phyloP scores from a whole-genome alignment of 371 early-diverging fungal genomes.

The Rhizopus arrhizus region DNA sequence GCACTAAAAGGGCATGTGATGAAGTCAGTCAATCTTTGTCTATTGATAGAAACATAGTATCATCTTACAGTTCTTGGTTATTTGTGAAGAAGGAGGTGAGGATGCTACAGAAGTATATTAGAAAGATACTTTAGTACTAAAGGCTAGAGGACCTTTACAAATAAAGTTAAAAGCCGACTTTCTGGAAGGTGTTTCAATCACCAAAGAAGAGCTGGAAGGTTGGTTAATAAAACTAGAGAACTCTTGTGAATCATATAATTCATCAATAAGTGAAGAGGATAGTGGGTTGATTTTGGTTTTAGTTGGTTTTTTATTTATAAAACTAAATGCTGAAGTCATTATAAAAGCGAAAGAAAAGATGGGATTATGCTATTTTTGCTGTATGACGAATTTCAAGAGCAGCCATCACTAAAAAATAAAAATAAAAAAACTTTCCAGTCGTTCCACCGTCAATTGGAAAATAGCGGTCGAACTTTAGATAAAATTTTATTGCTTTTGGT shows the following conservation, averaged over 20 bases:
- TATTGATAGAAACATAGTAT: too few relatives aligned
- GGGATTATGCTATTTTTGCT: too few relatives aligned
- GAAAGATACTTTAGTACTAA: not conserved
- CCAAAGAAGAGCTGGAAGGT: not conserved
- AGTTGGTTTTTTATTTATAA: not conserved
- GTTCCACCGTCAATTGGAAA: too few relatives aligned
- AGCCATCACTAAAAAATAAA: too few relatives aligned
- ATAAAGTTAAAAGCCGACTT: too few relatives aligned
- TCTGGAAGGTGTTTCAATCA: not conserved
- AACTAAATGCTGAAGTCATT: conserved; percentile 4
- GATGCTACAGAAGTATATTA: not conserved
- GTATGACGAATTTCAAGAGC: too few relatives aligned
- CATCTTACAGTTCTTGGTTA: not conserved
- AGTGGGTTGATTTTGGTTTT: not conserved
- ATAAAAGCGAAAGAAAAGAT: not conserved
- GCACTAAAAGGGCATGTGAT: too few relatives aligned
- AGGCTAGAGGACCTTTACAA: not conserved
- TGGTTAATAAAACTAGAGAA: conserved; percentile 2
- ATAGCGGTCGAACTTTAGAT: too few relatives aligned
- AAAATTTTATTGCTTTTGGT: too few relatives aligned
- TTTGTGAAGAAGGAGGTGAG: not conserved
- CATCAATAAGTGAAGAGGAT: not conserved
- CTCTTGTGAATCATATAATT: not conserved
- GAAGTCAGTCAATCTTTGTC: too few relatives aligned
- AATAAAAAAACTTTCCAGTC: too few relatives aligned